These are phyloP conservation scores for Euptelea pleiosperma DNA, from an alignment of 164 flowering plant species.

Conservation along the genomic window DNA sequence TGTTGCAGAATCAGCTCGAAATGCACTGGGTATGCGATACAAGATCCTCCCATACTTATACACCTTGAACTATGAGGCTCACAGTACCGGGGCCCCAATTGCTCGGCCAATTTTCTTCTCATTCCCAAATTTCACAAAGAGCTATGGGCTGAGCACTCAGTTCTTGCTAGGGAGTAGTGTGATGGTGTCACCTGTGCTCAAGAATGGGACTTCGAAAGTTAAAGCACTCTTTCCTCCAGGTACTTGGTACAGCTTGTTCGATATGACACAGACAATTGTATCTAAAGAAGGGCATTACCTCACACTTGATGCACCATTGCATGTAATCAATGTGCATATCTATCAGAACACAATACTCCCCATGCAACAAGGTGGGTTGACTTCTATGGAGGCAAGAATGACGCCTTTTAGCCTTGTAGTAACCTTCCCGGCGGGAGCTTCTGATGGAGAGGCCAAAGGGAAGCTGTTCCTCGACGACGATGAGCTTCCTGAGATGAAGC, in stretches of 20 bases:
- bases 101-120: conserved; percentile 87
- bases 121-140: conserved; percentile 45
- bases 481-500: conserved; percentile 61
- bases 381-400: conserved; percentile 59
- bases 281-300: conserved; percentile 39
- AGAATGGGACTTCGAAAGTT: conserved; percentile 35
- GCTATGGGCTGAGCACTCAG: conserved; percentile 66
- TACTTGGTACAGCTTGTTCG: conserved; percentile 75
- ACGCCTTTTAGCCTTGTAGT: conserved; percentile 63
- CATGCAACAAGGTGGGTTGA: conserved; percentile 76
- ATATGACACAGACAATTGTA: conserved; percentile 43
- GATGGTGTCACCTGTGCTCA: conserved; percentile 76
- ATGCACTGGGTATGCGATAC: conserved; percentile 78
- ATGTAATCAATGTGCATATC: conserved; percentile 74
- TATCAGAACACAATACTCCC: conserved; percentile 69
- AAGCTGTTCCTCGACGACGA: conserved; percentile 60
- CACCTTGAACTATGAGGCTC: conserved; percentile 79
- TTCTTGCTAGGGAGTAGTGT: conserved; percentile 70
- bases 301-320: conserved; percentile 66
- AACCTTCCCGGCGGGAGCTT: conserved; percentile 55
- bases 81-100: conserved; percentile 65
- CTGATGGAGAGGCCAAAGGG: conserved; percentile 47
- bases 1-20: conserved; percentile 71
- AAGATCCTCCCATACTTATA: conserved; percentile 75
- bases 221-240: conserved; percentile 72